Conservation (phyloP, 495 filamentous ascomycete genomes). For the Neurospora tetrasperma region DNA sequence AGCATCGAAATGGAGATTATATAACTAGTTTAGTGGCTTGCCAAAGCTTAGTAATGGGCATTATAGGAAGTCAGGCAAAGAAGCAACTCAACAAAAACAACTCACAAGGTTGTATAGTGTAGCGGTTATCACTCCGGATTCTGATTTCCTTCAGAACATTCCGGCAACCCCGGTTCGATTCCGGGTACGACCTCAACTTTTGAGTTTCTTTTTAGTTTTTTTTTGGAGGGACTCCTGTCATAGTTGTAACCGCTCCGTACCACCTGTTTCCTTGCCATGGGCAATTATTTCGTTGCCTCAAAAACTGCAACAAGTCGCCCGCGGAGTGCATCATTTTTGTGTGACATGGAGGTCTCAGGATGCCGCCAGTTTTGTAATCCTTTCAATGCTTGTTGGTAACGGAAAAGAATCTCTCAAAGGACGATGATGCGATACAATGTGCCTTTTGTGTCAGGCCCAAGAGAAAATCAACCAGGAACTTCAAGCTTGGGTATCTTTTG, state of each 20-base stretch:
- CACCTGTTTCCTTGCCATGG: background rate
- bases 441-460: background rate
- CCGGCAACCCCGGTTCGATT: conserved; percentile 25
- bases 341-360: background rate
- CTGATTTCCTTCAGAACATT: conserved; percentile 4
- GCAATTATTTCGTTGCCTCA: background rate
- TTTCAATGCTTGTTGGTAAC: background rate
- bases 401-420: background rate
- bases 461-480: background rate
- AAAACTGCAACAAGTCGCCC: background rate
- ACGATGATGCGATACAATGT: background rate
- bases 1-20: background rate
- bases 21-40: background rate
- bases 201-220: background rate
- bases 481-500: background rate
- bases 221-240: background rate
- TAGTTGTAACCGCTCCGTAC: background rate
- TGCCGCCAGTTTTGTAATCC: background rate
- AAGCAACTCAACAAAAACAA: background rate
- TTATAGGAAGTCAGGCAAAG: background rate
- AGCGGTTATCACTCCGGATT: conserved; percentile 1
- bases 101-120: background rate
- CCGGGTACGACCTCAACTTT: conserved; percentile 21
- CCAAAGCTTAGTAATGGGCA: background rate
- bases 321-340: background rate